Base-by-base conservation (phyloP, 2,329 filamentous ascomycete genomes). In the Aspergillus tanneri region DNA sequence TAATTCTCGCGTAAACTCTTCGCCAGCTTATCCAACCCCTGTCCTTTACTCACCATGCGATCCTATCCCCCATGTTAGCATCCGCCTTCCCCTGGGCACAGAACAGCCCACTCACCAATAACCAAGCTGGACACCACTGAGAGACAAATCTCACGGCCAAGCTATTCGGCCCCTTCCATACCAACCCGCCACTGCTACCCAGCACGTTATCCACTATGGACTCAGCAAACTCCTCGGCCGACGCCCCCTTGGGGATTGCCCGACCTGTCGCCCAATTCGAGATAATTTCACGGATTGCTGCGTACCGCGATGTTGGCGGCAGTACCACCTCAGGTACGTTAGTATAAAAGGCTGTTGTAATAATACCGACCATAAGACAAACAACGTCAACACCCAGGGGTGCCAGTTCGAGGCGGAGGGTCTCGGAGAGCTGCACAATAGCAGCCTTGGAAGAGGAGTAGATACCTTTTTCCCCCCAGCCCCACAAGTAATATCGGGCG, bases 371-470 rank as follows among this genome's bases (percentile, higher is more conserved):
- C 46, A 60, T 58, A 14, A 65, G 47, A 16, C 54, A 59, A 12
- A 67, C 39, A 5, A 69, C 65, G 5, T 50, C 50, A 37, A 69
- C 49, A 11, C 59, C 58, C 24, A 68, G 62, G 1, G 66, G 62
- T 2, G 45, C 43, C 14, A 70, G 36, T 52, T 70, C 68, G 14
- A 68, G 46, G 8, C 66, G 62, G 27, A 68, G 53, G 7, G 58
- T 57, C 14, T 66, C 62, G 7, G 54, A 54, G 23, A 66, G 54
- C 43, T 56, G 57, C 7, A 55, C 53, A 7, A 63, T n/a, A 3
- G 67, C 67, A 8, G 60, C 60, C 42, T 69, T 70, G 21, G 61
- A 67, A 28, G 59, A 63, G 28, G 53, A 61, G 47, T 71, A 71
- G 32, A 63, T 49, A n/a, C 56, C 60, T 44, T n/a, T n/a, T n/a